Evolutionary conservation across 768 basidiomycete genomes (phyloP).

Genomic region (Glaciozyma martinii): DNA sequence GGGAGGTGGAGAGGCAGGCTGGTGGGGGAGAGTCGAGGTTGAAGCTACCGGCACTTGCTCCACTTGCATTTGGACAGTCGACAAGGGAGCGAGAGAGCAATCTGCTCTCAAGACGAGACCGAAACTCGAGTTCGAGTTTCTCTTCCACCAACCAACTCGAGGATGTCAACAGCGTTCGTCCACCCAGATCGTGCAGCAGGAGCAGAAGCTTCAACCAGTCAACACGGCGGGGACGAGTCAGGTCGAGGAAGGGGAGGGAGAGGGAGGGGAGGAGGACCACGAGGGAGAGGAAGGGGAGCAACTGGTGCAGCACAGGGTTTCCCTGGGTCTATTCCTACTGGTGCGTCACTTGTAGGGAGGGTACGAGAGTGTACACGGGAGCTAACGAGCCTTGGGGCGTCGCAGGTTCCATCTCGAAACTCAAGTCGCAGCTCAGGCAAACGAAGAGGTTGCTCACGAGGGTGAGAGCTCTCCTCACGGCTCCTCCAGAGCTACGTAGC

Average conservation of each 20-base stretch:
- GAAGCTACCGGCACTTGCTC: background rate
- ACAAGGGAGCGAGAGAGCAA: background rate
- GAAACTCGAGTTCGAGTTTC: no score
- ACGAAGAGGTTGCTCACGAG: conserved; percentile 72
- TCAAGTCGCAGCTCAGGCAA: conserved; percentile 76
- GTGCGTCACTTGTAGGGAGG: background rate
- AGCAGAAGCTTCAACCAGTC: no score
- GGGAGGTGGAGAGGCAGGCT: background rate
- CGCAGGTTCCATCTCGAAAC: conserved; percentile 53
- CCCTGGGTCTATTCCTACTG: background rate
- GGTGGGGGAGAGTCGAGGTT: background rate
- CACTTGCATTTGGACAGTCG: no score
- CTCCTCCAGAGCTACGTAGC: background rate
- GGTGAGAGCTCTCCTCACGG: conserved; percentile 41
- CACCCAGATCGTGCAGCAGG: no score
- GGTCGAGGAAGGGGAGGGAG: background rate
- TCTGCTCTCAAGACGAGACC: no score
- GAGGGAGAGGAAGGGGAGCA: background rate
- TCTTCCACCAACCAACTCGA: no score
- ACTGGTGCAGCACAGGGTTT: background rate
- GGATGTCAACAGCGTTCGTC: no score
- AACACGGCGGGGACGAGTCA: no score
- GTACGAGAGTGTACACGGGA: no score
- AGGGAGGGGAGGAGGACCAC: background rate
- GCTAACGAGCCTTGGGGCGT: background rate